Percentiles rank a stretch among this genome's conserved stretches.
Conservation (phyloP, 768 basidiomycete species). For the Thelephora aurantiotincta region DNA sequence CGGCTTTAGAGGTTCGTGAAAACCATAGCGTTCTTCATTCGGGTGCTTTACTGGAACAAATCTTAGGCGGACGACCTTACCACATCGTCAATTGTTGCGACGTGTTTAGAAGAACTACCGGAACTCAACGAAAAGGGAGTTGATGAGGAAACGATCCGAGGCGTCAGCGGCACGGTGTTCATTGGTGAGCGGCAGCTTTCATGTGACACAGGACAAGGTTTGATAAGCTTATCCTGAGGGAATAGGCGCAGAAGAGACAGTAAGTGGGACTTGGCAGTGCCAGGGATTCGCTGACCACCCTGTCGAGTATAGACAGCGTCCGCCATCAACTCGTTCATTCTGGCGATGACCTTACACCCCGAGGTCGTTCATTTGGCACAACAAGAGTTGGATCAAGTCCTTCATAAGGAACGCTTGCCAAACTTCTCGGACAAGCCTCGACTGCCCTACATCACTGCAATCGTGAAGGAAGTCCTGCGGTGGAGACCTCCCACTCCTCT, state of each 20-base stretch:
- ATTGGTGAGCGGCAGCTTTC: background rate
- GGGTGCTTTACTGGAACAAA: background rate
- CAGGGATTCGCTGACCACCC: background rate
- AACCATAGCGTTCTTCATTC: background rate
- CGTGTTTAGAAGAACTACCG: constrained; percentile 29
- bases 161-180: background rate
- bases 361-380: constrained; percentile 13
- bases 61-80: background rate
- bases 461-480: constrained; percentile 13
- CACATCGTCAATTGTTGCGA: constrained; percentile 13
- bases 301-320: constrained; percentile 9
- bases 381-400: constrained; percentile 11
- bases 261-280: background rate
- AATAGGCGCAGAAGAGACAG: constrained; percentile 6
- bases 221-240: background rate
- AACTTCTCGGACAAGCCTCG: constrained; percentile 5
- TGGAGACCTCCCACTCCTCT: constrained; percentile 11
- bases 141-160: constrained; percentile 15
- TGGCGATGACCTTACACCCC: constrained; percentile 11
- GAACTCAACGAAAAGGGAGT: constrained; percentile 8
- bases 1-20: constrained; percentile 19
- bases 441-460: constrained; percentile 13
- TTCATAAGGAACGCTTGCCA: constrained; percentile 10
- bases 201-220: background rate
- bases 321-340: constrained; percentile 7